Evolutionary conservation across 2,329 filamentous ascomycete species (phyloP).

Genomic region (Eurotiales sp.): DNA sequence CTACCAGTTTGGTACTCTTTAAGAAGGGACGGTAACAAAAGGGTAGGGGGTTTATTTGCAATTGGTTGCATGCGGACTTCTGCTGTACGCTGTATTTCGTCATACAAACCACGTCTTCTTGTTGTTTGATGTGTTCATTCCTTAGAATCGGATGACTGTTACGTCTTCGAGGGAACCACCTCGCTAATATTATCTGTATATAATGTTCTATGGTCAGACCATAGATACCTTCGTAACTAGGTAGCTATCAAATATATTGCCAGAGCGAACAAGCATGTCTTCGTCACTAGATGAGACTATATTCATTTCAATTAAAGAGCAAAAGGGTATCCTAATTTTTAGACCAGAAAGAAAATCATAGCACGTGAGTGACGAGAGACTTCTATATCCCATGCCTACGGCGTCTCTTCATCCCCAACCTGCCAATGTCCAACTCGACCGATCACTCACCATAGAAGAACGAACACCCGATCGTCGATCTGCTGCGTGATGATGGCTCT

Average conservation of each 20-base stretch:
- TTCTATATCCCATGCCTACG: no score
- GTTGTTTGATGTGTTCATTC: no score
- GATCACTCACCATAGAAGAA: conserved; percentile 34
- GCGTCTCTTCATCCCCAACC: conserved; percentile 45
- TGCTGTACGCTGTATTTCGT: neutral
- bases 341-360: neutral
- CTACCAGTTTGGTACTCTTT: conserved; percentile 40
- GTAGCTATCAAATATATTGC: neutral
- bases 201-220: neutral
- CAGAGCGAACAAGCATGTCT: neutral
- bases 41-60: neutral
- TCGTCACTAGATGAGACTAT: neutral
- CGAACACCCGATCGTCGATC: conserved; percentile 33
- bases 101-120: neutral
- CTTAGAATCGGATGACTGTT: neutral
- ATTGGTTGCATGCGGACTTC: no score
- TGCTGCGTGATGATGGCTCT: conserved; percentile 29
- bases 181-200: conserved; percentile 4
- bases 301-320: neutral
- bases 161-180: neutral
- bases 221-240: neutral
- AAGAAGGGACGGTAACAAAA: neutral
- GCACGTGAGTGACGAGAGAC: neutral
- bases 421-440: conserved; percentile 48
- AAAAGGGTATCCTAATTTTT: conserved; percentile 12